These are phyloP conservation scores for Aspergillus puulaauensis DNA, from an alignment of 2,329 filamentous ascomycete species.

Conservation along the genomic window DNA sequence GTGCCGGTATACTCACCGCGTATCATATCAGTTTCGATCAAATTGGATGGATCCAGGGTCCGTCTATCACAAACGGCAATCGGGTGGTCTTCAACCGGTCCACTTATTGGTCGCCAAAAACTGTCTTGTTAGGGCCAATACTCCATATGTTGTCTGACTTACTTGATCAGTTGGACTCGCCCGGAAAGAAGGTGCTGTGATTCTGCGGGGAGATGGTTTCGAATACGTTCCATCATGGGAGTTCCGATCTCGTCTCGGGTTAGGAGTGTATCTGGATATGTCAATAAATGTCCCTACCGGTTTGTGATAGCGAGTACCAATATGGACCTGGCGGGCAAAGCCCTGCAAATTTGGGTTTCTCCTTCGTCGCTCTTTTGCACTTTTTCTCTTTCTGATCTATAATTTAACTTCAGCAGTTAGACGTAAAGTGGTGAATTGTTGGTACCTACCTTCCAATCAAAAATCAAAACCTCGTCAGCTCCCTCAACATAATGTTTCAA, in stretches of 20 bases:
- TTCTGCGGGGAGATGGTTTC: background rate
- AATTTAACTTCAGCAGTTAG: background rate
- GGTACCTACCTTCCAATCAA: background rate
- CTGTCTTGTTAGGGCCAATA: background rate
- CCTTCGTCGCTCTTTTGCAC: slow-evolving; percentile 1
- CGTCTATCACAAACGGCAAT: background rate
- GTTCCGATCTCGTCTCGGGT: background rate
- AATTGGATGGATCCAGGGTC: background rate
- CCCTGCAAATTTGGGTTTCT: slow-evolving; percentile 3
- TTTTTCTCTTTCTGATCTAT: slow-evolving; percentile 6
- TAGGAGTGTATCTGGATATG: background rate
- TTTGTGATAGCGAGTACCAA: background rate
- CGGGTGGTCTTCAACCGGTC: background rate
- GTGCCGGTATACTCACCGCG: background rate
- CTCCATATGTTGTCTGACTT: background rate
- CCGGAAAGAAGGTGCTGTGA: background rate
- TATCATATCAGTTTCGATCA: slow-evolving; percentile 1
- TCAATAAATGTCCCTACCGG: background rate
- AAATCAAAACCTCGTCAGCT: slow-evolving; percentile 1
- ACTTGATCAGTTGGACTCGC: slow-evolving; percentile 3
- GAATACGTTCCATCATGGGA: background rate
- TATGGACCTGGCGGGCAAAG: background rate
- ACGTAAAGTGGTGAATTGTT: background rate
- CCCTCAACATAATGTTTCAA: background rate
- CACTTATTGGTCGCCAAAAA: slow-evolving; percentile 3